Conservation (phyloP, 2,329 filamentous ascomycete genomes). For the Paramyrothecium sp. region DNA sequence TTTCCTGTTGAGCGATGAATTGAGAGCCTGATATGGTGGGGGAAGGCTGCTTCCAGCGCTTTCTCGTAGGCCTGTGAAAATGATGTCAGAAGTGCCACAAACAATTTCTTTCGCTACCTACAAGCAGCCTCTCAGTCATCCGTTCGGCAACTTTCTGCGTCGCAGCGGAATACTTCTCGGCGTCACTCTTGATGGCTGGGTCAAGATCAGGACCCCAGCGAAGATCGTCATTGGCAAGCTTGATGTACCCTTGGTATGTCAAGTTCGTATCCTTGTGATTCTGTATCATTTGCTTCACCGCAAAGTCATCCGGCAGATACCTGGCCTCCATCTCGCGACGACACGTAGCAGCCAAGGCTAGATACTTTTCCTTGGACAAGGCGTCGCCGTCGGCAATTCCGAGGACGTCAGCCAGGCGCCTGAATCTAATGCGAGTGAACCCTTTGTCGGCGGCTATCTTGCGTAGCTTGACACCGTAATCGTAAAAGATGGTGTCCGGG, state of each 20-base stretch:
- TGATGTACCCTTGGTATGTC: conserved; percentile 3
- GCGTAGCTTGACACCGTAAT: conserved; percentile 5
- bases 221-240: conserved; percentile 2
- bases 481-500: conserved; percentile 3
- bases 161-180: neutral
- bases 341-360: neutral
- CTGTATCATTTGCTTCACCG: neutral
- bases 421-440: neutral
- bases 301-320: neutral
- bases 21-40: conserved; percentile 1
- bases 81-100: neutral
- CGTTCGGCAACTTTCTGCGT: neutral
- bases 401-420: neutral
- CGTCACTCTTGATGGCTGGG: neutral
- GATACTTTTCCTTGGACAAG: conserved; percentile 1
- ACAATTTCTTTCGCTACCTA: neutral
- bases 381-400: neutral
- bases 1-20: conserved; percentile 7
- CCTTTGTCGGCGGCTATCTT: neutral
- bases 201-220: conserved; percentile 5
- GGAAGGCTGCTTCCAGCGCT: neutral
- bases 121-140: neutral
- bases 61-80: conserved; percentile 1
- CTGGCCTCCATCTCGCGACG: conserved; percentile 1
- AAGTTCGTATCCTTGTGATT: conserved; percentile 1